These are phyloP conservation scores for Nigrospora osmanthi DNA, from an alignment of 2,329 filamentous ascomycete species.

Conservation along the genomic window DNA sequence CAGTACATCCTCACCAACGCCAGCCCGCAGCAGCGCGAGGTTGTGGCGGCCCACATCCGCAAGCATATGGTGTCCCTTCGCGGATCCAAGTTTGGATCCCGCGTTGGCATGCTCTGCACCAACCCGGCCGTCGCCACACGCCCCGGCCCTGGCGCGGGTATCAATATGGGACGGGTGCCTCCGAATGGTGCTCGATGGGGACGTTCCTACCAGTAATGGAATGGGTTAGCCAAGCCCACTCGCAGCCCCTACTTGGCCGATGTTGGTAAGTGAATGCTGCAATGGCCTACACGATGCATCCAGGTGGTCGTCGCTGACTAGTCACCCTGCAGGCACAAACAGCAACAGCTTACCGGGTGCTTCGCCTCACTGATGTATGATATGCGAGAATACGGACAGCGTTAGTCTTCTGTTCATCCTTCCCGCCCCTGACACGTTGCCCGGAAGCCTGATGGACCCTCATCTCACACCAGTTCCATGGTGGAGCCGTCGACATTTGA, in stretches of 20 bases:
- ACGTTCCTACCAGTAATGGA: constrained; percentile 44
- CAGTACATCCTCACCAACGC: constrained; percentile 94
- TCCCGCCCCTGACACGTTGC: too few species aligned
- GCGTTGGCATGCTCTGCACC: constrained; percentile 97
- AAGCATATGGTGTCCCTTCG: constrained; percentile 99
- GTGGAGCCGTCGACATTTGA: constrained; percentile 34
- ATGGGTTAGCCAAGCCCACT: background rate
- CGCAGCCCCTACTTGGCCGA: too few species aligned
- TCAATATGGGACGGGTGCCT: constrained; percentile 53
- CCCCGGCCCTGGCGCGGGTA: constrained; percentile 73
- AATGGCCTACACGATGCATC: background rate
- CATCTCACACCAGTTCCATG: constrained; percentile 23
- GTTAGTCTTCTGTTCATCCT: constrained; percentile 15
- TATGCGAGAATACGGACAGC: background rate
- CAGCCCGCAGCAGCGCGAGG: constrained; percentile 78
- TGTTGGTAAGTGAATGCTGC: background rate
- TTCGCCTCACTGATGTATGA: background rate
- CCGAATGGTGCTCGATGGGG: constrained; percentile 48
- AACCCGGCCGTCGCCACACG: constrained; percentile 86
- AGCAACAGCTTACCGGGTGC: background rate
- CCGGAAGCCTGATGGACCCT: too few species aligned
- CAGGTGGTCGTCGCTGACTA: background rate
- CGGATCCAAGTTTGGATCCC: constrained; percentile 96
- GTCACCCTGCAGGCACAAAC: background rate
- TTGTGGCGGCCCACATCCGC: constrained; percentile 88